These are phyloP conservation scores for Lactifluus pinguis DNA, from an alignment of 768 basidiomycete species.

Conservation along the genomic window DNA sequence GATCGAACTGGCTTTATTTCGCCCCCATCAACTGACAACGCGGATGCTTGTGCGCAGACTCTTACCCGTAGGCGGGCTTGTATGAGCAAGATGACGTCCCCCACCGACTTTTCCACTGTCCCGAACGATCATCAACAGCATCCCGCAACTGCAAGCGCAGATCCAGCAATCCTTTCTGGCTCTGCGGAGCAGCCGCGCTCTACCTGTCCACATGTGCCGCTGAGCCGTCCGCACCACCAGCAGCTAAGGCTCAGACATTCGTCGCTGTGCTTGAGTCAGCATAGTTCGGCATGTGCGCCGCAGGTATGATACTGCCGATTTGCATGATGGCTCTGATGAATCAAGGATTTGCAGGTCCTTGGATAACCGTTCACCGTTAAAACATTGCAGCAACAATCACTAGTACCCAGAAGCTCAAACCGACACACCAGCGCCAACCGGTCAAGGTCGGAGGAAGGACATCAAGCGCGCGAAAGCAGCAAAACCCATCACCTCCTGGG, in stretches of 20 bases:
- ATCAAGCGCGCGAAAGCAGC: slow-evolving; percentile 46
- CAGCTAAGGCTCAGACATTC: slow-evolving; percentile 57
- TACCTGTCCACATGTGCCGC: slow-evolving; percentile 65
- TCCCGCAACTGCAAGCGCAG: slow-evolving; percentile 82
- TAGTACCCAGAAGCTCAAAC: slow-evolving; percentile 56
- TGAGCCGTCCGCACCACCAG: slow-evolving; percentile 70
- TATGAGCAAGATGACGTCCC: slow-evolving; percentile 67
- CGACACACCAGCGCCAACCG: slow-evolving; percentile 77
- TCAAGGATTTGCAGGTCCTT: slow-evolving; percentile 11
- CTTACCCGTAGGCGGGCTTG: slow-evolving; percentile 40
- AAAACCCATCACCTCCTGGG: too few relatives aligned
- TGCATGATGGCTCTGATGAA: slow-evolving; percentile 16
- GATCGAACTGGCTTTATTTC: slow-evolving; percentile 59
- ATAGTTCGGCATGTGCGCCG: slow-evolving; percentile 26
- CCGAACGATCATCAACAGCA: slow-evolving; percentile 61
- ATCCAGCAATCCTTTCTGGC: slow-evolving; percentile 67
- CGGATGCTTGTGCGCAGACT: slow-evolving; percentile 7
- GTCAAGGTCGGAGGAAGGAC: slow-evolving; percentile 72
- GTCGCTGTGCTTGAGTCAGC: slow-evolving; percentile 44
- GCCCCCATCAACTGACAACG: background rate
- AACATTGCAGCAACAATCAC: slow-evolving; percentile 25
- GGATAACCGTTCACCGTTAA: background rate
- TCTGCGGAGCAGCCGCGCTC: slow-evolving; percentile 61
- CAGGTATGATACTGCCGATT: slow-evolving; percentile 32
- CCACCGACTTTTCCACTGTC: slow-evolving; percentile 53